Base-by-base conservation (phyloP, 225 moss, liverwort and hornwort genomes). In the Marchantia polymorpha region DNA sequence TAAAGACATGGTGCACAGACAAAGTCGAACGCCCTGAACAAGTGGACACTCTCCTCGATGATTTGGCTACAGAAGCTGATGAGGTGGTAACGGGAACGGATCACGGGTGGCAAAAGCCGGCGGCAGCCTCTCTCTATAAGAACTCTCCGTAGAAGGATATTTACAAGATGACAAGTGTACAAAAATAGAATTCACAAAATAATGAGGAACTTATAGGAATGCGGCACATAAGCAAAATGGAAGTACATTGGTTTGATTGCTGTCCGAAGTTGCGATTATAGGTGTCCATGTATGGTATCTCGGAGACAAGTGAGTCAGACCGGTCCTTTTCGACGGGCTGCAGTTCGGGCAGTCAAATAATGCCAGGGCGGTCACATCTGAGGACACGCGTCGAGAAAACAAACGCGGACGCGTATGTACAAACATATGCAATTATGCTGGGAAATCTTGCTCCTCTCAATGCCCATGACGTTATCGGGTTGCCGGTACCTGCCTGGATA, bases 231-330 rank as follows among this genome's bases (percentile, higher is more conserved):
- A 3, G n/a, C 61, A 61, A 61, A 23, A 8, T n/a, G 61, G 23
- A 61, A 61, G 61, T 61, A n/a, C 61, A 61, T n/a, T 61, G n/a
- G 61, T 61, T 61, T 61, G 61, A 61, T 61, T 61, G 61, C 61
- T 61, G 61, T 61, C 61, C 61, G n/a, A 61, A 61, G 22, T 61
- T 19, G 6, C 8, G 61, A 12, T 61, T 61, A 61, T 61, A 61
- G 61, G 61, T 61, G 61, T 61, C n/a, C 61, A n/a, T 61, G 61
- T 61, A 61, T n/a, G 22, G 61, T 61, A 61, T 61, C 61, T 23
- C 61, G 61, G 61, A 23, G 61, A 61, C 61, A 61, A 61, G n/a
- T 61, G 7, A 61, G 61, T 61, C 22, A 61, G n/a, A 61, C 61
- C 61, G 23, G n/a, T 23, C 6, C 61, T 23, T 61, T 22, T n/a